These are phyloP conservation scores for Leccinum subgranulosum DNA, from an alignment of 768 basidiomycete genomes.

Conservation along the genomic window DNA sequence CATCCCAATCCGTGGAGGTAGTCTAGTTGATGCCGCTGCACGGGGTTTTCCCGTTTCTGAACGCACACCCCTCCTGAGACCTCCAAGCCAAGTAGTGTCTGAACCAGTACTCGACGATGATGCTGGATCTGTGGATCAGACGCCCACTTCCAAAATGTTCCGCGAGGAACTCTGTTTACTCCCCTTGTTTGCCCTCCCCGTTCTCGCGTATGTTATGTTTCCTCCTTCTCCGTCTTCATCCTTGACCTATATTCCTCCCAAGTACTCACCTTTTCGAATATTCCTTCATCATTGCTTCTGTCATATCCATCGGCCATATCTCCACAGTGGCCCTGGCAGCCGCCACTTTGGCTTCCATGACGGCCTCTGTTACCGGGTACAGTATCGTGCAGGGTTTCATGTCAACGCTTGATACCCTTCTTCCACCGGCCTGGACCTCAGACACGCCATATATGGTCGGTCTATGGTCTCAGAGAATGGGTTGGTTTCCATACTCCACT, in stretches of 20 bases:
- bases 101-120: conserved; percentile 40
- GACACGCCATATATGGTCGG: conserved; percentile 80
- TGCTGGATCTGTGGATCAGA: conserved; percentile 15
- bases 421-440: conserved; percentile 95
- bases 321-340: conserved; percentile 89
- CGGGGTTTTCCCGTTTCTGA: conserved; percentile 32
- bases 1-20: conserved; percentile 15
- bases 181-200: conserved; percentile 62
- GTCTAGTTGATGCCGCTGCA: background rate
- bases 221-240: background rate
- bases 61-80: conserved; percentile 55
- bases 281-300: conserved; percentile 78
- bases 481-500: conserved; percentile 40
- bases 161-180: conserved; percentile 62
- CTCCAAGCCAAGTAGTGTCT: conserved; percentile 54
- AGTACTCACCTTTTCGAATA: conserved; percentile 85
- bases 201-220: conserved; percentile 55
- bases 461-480: conserved; percentile 87
- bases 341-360: conserved; percentile 71
- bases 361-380: conserved; percentile 51
- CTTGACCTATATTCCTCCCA: background rate
- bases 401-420: conserved; percentile 87
- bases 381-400: conserved; percentile 80
- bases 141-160: conserved; percentile 34
- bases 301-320: conserved; percentile 86